Evolutionary conservation across 2,329 filamentous ascomycete species (phyloP).

Genomic region (Colletotrichum zoysiae): DNA sequence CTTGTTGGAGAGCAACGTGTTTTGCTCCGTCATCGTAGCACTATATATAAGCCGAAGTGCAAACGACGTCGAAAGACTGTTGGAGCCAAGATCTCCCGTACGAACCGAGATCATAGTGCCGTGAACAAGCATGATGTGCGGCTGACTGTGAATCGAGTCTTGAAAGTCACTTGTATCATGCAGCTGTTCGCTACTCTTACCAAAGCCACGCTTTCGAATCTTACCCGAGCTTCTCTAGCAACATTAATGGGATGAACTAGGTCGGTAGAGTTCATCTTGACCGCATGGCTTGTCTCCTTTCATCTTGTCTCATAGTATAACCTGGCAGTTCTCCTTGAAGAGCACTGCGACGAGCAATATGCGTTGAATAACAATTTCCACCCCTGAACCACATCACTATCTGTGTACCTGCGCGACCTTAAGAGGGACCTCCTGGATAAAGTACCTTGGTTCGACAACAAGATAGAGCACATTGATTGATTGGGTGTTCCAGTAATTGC

Average conservation of each 20-base stretch:
- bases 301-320: not conserved
- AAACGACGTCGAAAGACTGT: no score
- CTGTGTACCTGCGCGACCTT: no score
- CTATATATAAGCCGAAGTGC: no score
- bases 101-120: no score
- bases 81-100: no score
- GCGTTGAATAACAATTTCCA: not conserved
- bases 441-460: not conserved
- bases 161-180: not conserved
- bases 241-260: not conserved
- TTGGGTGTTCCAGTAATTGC: not conserved
- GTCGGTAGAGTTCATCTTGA: not conserved
- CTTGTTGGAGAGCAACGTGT: no score
- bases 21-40: no score
- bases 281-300: not conserved
- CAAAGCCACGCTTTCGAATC: not conserved
- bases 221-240: not conserved
- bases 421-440: no score
- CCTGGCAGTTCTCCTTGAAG: not conserved
- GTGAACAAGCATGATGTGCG: not conserved
- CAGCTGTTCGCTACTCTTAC: not conserved
- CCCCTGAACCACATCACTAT: no score
- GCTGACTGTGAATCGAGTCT: not conserved
- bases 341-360: not conserved
- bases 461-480: not conserved